A percentile compares a stretch with the other conserved stretches of the same genome.
phyloP scores from a whole-genome alignment of 768 basidiomycete species.

The Suillus occidentalis region DNA sequence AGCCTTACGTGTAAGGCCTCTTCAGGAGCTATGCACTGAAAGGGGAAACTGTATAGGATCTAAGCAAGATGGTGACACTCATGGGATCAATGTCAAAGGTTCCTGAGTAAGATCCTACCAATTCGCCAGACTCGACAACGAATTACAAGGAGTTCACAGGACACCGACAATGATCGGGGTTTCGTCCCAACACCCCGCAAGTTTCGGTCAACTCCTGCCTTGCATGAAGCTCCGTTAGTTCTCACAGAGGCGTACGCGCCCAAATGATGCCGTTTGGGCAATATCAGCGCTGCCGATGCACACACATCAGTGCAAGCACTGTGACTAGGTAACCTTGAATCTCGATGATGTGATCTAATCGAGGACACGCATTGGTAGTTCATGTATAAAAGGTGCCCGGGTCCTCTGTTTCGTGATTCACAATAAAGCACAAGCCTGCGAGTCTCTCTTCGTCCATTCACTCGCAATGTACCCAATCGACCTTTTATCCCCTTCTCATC shows the following conservation, averaged over 20 bases:
- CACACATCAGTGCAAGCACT: conserved; percentile 30
- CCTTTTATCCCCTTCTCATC: conserved; percentile 52
- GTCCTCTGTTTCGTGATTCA: not conserved
- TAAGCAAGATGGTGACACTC: conserved; percentile 9
- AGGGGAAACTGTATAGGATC: conserved; percentile 2
- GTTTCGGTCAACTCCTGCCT: conserved; percentile 7
- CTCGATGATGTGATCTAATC: conserved; percentile 30
- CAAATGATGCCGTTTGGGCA: conserved; percentile 30
- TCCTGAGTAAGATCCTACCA: conserved; percentile 23
- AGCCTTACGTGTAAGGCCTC: conserved; percentile 1
- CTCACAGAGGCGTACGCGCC: conserved; percentile 8
- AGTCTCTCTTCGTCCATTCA: conserved; percentile 9
- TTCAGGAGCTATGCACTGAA: not conserved
- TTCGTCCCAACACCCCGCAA: conserved; percentile 13
- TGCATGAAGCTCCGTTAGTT: conserved; percentile 6
- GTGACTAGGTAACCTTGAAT: conserved; percentile 35
- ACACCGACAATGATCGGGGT: conserved; percentile 21
- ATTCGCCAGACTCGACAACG: conserved; percentile 13
- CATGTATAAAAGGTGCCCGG: conserved; percentile 31
- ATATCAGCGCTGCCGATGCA: conserved; percentile 14
- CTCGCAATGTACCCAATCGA: conserved; percentile 30
- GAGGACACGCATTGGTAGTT: conserved; percentile 28
- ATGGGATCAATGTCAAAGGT: conserved; percentile 16
- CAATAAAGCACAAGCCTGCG: conserved; percentile 11
- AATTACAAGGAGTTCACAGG: conserved; percentile 18